These are phyloP conservation scores for Suillus plorans DNA, from an alignment of 768 basidiomycete species.

Conservation along the genomic window DNA sequence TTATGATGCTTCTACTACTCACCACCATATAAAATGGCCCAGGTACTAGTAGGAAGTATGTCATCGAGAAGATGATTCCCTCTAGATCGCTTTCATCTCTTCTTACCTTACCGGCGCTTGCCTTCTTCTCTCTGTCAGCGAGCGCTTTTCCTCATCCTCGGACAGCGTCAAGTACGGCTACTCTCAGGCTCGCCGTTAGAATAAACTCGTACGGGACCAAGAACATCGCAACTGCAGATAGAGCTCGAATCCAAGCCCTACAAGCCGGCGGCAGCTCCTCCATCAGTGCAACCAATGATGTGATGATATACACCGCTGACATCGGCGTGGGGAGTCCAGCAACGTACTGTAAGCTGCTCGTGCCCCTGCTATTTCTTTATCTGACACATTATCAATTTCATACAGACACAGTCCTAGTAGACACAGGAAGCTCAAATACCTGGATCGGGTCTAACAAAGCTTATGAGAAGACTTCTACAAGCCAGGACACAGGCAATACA, in stretches of 20 bases:
- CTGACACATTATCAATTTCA: neutral
- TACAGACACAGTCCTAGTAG: conserved; percentile 18
- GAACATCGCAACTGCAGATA: conserved; percentile 7
- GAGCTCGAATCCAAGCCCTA: conserved; percentile 2
- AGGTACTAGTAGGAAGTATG: too few species aligned
- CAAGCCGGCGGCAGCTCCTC: neutral
- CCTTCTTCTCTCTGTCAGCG: conserved; percentile 1
- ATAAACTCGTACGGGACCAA: conserved; percentile 1
- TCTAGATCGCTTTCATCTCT: conserved; percentile 1
- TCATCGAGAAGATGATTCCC: conserved; percentile 6
- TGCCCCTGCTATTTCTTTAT: neutral
- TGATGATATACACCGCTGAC: conserved; percentile 12
- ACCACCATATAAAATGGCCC: too few species aligned
- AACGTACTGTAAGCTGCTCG: conserved; percentile 10
- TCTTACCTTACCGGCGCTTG: conserved; percentile 2
- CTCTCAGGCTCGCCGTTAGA: conserved; percentile 7
- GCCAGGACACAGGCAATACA: conserved; percentile 6
- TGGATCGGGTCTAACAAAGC: conserved; percentile 18
- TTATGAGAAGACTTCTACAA: conserved; percentile 2
- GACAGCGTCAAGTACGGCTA: neutral
- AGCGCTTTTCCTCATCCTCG: neutral
- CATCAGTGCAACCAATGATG: conserved; percentile 16
- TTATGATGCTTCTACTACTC: too few species aligned
- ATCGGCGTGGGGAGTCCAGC: conserved; percentile 16
- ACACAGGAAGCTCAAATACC: conserved; percentile 22